Evolutionary conservation across 169 alveolate species (phyloP), one percentile per base, ranked within the genome.

Genomic region (Cryptosporidium tyzzeri): DNA sequence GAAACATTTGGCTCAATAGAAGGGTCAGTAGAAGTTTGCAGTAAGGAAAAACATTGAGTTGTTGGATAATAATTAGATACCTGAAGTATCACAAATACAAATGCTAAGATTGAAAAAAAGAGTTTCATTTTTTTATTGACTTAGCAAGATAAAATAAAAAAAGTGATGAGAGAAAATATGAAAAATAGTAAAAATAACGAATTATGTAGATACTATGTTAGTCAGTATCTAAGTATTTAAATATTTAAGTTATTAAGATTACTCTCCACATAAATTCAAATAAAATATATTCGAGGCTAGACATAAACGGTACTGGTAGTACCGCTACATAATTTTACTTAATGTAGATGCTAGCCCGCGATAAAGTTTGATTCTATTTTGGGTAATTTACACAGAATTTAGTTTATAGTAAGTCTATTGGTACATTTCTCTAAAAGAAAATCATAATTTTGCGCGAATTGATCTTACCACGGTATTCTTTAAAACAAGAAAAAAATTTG

Each of bases 261-360:
- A 3, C 18, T 14, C 18, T 48, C 55, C 55, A 48, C 55, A 48
- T 48, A 48, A 48, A 48, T 48, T 14, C 6, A 2, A 48, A 16
- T 48, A 14, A 10, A 45, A 10, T 58, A 3, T 59, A 26, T 65
- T 65, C 71, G 71, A 65, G 71, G 71, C 71, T 31, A 65, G 71
- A 65, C 71, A 65, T 37, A 37, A 65, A 65, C 71, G 71, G 71
- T 65, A 65, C 71, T 10, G 44, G 71, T 48, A 16, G 53, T 37
- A 29, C 50, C 53, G 71, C 71, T 39, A 16, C 51, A 48, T 48
- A 48, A 41, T 39, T 8, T 39, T 39, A 6, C 48, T 41, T 41
- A 7, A 41, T 41, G 1, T 41, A 41, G 16, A 41, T 9, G 16
- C 1, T 9, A 2, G 48, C 10, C 16, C 48, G 48, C 48, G 48